These are phyloP conservation scores for Solanum bulbocastanum DNA, from an alignment of 257 asterid genomes.

Conservation along the genomic window DNA sequence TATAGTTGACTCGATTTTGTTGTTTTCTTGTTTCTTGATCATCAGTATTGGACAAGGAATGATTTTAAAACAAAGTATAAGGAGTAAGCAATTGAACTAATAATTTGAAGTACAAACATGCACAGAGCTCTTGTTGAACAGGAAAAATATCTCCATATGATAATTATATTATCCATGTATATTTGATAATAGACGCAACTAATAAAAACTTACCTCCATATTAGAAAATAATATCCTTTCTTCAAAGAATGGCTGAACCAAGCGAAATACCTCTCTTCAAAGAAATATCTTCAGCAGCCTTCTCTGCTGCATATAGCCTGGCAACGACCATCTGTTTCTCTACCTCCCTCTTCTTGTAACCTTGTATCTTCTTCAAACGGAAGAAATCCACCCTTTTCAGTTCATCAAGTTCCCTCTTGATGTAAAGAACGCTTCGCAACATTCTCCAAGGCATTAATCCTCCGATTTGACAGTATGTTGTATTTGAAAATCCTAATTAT, in stretches of 20 bases:
- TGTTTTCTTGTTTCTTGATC: too few species aligned
- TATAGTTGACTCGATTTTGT: too few species aligned
- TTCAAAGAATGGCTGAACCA: too few species aligned
- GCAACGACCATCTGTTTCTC: constrained; percentile 25
- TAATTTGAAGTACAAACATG: not conserved
- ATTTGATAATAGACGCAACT: not conserved
- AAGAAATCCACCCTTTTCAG: constrained; percentile 42
- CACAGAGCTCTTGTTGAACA: not conserved
- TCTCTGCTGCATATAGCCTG: constrained; percentile 14
- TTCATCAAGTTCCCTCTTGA: constrained; percentile 36
- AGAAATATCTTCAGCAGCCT: constrained; percentile 20
- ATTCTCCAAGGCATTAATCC: constrained; percentile 40
- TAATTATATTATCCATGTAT: not conserved
- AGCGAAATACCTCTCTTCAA: constrained; percentile 22
- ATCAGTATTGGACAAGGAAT: too few species aligned
- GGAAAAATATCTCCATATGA: not conserved
- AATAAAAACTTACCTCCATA: not conserved
- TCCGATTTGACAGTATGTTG: constrained; percentile 9
- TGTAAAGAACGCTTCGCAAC: constrained; percentile 35
- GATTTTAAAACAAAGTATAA: too few species aligned
- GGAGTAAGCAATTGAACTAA: too few species aligned
- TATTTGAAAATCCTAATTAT: too few species aligned
- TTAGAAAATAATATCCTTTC: constrained; percentile 35
- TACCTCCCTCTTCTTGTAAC: constrained; percentile 28
- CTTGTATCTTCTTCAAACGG: constrained; percentile 40